Evolutionary conservation across 495 filamentous ascomycete species (phyloP).

Genomic region (Pyronema domesticum): DNA sequence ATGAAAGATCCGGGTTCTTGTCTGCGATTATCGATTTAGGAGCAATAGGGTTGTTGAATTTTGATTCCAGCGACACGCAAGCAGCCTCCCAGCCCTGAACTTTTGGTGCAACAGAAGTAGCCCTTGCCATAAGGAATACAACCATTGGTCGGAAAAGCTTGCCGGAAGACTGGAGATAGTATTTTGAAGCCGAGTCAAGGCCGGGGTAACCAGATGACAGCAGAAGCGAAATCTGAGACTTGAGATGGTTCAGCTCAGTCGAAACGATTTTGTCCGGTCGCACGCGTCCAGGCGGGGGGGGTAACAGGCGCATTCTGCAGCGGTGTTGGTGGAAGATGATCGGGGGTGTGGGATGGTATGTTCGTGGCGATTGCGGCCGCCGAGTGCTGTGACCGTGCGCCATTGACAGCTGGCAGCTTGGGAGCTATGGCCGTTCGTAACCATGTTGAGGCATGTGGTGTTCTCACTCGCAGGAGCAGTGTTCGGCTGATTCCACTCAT

Average conservation of each 20-base stretch:
- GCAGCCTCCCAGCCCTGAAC: slow-evolving; percentile 19
- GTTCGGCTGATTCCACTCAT: background rate
- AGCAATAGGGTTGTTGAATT: slow-evolving; percentile 62
- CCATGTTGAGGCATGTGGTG: background rate
- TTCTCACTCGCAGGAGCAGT: slow-evolving; percentile 1
- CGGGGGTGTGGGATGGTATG: background rate
- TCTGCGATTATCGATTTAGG: slow-evolving; percentile 59
- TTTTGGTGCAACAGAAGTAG: slow-evolving; percentile 65
- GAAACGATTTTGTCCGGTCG: slow-evolving; percentile 18
- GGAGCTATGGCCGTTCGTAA: background rate
- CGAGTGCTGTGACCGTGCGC: slow-evolving; percentile 1
- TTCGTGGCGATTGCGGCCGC: background rate
- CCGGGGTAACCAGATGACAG: slow-evolving; percentile 37
- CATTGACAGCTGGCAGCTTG: background rate
- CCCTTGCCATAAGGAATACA: slow-evolving; percentile 87
- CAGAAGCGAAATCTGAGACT: slow-evolving; percentile 19
- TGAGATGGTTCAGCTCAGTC: slow-evolving; percentile 18
- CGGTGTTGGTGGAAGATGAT: background rate
- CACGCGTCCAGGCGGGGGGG: slow-evolving; percentile 3
- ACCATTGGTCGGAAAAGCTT: slow-evolving; percentile 92
- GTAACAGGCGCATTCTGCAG: background rate
- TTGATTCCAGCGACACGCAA: slow-evolving; percentile 15
- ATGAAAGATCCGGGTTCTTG: slow-evolving; percentile 49
- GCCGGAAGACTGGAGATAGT: slow-evolving; percentile 91
- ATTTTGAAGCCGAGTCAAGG: slow-evolving; percentile 87